These are phyloP conservation scores for Eucalyptus marginata DNA, from an alignment of 345 rosid genomes.

Conservation along the genomic window DNA sequence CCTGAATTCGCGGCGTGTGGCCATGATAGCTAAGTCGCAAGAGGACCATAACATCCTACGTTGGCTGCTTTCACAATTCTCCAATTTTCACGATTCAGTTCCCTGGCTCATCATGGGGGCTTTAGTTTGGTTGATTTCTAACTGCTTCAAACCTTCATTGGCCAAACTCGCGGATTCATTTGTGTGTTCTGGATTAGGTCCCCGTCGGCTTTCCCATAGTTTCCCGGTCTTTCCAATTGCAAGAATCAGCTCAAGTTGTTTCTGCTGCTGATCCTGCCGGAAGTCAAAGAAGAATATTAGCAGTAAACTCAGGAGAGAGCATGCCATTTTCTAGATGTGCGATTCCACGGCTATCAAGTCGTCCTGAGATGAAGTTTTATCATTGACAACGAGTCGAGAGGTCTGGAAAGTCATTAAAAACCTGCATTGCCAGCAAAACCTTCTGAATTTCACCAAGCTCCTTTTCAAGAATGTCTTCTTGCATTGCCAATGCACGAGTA, in stretches of 20 bases:
- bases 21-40: neutral
- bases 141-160: slow-evolving; percentile 8
- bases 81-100: neutral
- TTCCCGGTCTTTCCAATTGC: slow-evolving; percentile 59
- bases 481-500: slow-evolving; percentile 68
- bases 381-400: neutral
- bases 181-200: slow-evolving; percentile 10
- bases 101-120: neutral
- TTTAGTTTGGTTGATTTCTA: slow-evolving; percentile 8
- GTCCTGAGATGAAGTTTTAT: neutral
- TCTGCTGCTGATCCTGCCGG: slow-evolving; percentile 79
- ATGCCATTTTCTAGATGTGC: neutral
- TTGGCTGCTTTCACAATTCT: neutral
- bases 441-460: slow-evolving; percentile 92
- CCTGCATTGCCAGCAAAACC: slow-evolving; percentile 97
- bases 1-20: neutral
- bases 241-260: slow-evolving; percentile 81
- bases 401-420: neutral
- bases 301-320: neutral
- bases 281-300: neutral
- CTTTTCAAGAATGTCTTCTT: slow-evolving; percentile 76
- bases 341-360: neutral
- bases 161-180: slow-evolving; percentile 7
- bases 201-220: slow-evolving; percentile 35
- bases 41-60: neutral